Evolutionary conservation across 768 basidiomycete species (phyloP).

Genomic region (Tricholoma matsutake): DNA sequence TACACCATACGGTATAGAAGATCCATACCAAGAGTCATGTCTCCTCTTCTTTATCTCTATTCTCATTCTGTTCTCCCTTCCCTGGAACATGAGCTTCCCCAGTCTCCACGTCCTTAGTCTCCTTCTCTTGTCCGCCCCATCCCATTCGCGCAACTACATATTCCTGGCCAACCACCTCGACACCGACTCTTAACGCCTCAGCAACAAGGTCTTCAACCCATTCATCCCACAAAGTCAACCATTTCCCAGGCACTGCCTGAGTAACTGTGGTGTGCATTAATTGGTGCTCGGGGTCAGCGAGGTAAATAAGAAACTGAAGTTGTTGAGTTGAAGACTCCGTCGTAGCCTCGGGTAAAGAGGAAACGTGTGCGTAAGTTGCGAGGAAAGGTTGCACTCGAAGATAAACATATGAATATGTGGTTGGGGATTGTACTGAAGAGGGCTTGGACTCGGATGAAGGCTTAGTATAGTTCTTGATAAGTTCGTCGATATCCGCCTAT

Average conservation of each 20-base stretch:
- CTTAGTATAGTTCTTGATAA: slow-evolving; percentile 60
- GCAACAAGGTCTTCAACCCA: slow-evolving; percentile 97
- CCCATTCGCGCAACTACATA: slow-evolving; percentile 87
- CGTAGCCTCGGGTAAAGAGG: slow-evolving; percentile 29
- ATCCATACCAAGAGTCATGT: slow-evolving; percentile 33
- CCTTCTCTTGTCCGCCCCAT: slow-evolving; percentile 44
- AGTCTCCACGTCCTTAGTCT: slow-evolving; percentile 5
- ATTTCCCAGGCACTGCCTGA: slow-evolving; percentile 78
- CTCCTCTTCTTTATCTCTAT: slow-evolving; percentile 19
- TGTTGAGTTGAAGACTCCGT: slow-evolving; percentile 40
- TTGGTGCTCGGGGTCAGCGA: slow-evolving; percentile 77
- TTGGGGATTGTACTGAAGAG: slow-evolving; percentile 44
- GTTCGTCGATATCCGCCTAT: slow-evolving; percentile 75
- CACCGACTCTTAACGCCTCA: slow-evolving; percentile 76
- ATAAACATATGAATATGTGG: slow-evolving; percentile 87
- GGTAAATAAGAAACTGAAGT: slow-evolving; percentile 68
- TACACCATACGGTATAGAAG: not conserved
- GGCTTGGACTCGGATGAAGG: slow-evolving; percentile 29
- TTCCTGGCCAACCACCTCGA: slow-evolving; percentile 91
- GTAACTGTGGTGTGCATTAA: slow-evolving; percentile 76
- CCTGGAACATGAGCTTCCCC: slow-evolving; percentile 13
- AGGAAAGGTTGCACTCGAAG: slow-evolving; percentile 90
- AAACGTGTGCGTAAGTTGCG: slow-evolving; percentile 47
- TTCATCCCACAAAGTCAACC: slow-evolving; percentile 90
- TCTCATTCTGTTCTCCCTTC: not conserved